phyloP scores from a whole-genome alignment of 345 rosid species.

The Eucalyptus pauciflora region DNA sequence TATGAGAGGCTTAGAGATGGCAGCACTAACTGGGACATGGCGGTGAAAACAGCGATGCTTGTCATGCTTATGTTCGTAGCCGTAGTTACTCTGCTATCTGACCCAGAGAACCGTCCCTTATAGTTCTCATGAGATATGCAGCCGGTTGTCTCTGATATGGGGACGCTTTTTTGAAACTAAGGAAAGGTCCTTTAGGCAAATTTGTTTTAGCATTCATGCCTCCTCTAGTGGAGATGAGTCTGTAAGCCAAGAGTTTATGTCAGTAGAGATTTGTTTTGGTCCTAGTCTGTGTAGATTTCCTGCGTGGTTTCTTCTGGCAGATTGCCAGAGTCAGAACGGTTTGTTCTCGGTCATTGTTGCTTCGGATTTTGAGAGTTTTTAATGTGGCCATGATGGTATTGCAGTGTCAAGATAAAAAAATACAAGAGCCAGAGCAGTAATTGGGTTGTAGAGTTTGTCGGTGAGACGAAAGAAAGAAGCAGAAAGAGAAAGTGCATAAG shows the following conservation, averaged over 20 bases:
- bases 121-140: conserved; percentile 2
- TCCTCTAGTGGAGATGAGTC: not conserved
- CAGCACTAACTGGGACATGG: conserved; percentile 30
- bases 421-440: not conserved
- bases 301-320: not conserved
- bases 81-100: conserved; percentile 36
- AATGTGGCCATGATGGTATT: not conserved
- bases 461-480: not conserved
- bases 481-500: not conserved
- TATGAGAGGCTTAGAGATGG: conserved; percentile 13
- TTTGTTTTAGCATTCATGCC: not conserved
- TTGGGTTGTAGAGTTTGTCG: not conserved
- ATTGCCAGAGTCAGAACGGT: not conserved
- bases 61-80: conserved; percentile 57
- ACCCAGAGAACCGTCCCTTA: conserved; percentile 52
- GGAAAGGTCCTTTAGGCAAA: not conserved
- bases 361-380: not conserved
- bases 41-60: conserved; percentile 48
- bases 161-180: not conserved
- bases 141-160: not conserved
- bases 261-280: not conserved
- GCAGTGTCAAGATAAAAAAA: not conserved
- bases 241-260: not conserved
- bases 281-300: not conserved
- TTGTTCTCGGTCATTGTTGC: not conserved